Evolutionary conservation across 441 rosid species (phyloP).

Genomic region (Cnidoscolus chayamansa): DNA sequence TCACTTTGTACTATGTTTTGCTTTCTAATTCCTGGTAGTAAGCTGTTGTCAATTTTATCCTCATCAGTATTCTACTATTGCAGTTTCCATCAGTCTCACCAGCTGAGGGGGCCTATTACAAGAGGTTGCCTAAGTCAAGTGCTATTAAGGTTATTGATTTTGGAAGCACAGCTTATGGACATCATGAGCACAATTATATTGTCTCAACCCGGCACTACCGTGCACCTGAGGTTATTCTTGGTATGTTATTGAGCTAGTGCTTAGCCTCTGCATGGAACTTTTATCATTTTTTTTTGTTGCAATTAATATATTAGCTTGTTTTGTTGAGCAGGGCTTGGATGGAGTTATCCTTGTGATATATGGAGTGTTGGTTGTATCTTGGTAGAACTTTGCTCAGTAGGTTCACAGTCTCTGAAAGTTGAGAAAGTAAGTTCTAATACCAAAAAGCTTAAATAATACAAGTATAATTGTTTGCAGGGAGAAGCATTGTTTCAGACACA

Average conservation of each 20-base stretch:
- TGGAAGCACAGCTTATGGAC: constrained; percentile 63
- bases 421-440: background rate
- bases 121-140: constrained; percentile 62
- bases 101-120: constrained; percentile 34
- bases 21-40: no score
- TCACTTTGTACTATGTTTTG: background rate
- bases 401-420: background rate
- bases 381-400: constrained; percentile 70
- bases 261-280: background rate
- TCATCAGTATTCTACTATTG: constrained; percentile 11
- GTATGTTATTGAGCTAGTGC: constrained; percentile 36
- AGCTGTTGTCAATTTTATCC: background rate
- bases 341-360: constrained; percentile 65
- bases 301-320: constrained; percentile 13
- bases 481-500: constrained; percentile 72
- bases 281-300: background rate
- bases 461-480: constrained; percentile 38
- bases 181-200: constrained; percentile 50
- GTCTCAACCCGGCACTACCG: constrained; percentile 70
- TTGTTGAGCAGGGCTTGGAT: constrained; percentile 53
- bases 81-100: constrained; percentile 38
- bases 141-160: constrained; percentile 65
- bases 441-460: background rate
- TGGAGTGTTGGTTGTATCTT: constrained; percentile 77
- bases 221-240: constrained; percentile 71